Evolutionary conservation across 116 monocot genomes (phyloP), one percentile per base, ranked within the genome.

Genomic region (Cymodocea nodosa): DNA sequence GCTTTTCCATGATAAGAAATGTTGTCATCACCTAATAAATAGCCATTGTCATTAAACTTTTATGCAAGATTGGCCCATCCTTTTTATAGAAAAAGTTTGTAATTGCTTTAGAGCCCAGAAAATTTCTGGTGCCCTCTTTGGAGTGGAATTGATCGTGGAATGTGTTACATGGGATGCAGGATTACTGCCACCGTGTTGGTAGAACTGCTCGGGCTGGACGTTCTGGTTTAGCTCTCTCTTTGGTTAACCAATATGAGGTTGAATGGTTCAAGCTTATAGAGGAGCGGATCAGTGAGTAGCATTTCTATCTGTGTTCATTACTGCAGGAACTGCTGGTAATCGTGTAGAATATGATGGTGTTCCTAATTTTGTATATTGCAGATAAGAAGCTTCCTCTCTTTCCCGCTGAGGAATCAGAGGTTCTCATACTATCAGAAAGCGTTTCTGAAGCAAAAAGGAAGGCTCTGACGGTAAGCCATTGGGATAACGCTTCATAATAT

Each of bases 161-260:
- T 39, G 9, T 2, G 39, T 39, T 9, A 39, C 39, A 39, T 39
- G 39, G 52, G 30, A 56, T 15, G 14, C 71, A 84, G 82, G 84
- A 84, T 71, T 84, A 87, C 23, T 74, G 84, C 62, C 93, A 92
- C 67, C 84, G 92, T 55, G 87, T 92, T 15, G 92, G 92, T 53
- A 85, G 92, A 73, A 92, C 92, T 19, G 92, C 92, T 51, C 87
- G 92, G 61, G 92, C 92, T 59, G 87, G 92, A 13, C 67, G 83
- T 40, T 85, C 93, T 56, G 93, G 93, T 19, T 35, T 85, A 51
- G 93, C 93, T 4, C 39, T 88, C 13, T 83, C 93, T 23, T 65
- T 93, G 35, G 85, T 89, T 25, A 93, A 83, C 64, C 93, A 93
- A 70, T 93, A 93, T 35, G 93, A 93, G 60, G 74, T 83, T 2